These are phyloP conservation scores for Hypoxylon fragiforme DNA, from an alignment of 495 filamentous ascomycete species.

Conservation along the genomic window DNA sequence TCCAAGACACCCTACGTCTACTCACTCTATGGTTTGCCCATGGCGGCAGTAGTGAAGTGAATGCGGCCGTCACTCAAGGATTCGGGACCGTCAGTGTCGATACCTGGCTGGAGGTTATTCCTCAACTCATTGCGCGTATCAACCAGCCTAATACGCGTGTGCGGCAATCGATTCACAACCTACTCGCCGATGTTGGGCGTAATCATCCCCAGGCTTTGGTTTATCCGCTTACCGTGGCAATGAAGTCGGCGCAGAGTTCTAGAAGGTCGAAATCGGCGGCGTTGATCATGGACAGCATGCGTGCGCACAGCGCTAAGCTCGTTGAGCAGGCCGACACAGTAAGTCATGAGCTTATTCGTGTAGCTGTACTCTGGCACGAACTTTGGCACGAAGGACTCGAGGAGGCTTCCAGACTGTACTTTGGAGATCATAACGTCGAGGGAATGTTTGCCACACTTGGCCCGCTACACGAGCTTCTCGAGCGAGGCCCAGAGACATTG, in stretches of 20 bases:
- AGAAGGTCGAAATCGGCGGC: conserved; percentile 81
- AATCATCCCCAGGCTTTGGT: conserved; percentile 96
- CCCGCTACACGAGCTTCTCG: conserved; percentile 88
- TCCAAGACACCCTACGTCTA: conserved; percentile 92
- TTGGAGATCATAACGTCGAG: conserved; percentile 93
- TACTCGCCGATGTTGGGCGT: conserved; percentile 88
- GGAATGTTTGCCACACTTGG: conserved; percentile 93
- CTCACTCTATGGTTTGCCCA: conserved; percentile 96
- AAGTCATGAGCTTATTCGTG: conserved; percentile 91
- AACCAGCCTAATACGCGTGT: conserved; percentile 89
- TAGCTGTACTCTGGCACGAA: conserved; percentile 97
- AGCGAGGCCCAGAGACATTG: conserved; percentile 85
- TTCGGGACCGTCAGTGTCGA: conserved; percentile 90
- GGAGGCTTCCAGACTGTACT: conserved; percentile 89
- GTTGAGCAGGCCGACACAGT: conserved; percentile 95
- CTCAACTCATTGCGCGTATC: conserved; percentile 94
- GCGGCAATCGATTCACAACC: conserved; percentile 83
- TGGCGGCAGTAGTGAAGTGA: conserved; percentile 86
- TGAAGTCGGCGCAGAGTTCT: conserved; percentile 81
- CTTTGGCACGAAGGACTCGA: conserved; percentile 99
- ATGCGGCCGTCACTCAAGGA: conserved; percentile 81
- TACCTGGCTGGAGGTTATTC: conserved; percentile 97
- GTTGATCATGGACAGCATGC: conserved; percentile 97
- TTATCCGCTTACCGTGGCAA: conserved; percentile 98
- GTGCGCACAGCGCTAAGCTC: conserved; percentile 87